A percentile compares a stretch with the other conserved stretches of the same genome.
phyloP scores from a whole-genome alignment of 345 rosid genomes.

The Hibiscus trionum region DNA sequence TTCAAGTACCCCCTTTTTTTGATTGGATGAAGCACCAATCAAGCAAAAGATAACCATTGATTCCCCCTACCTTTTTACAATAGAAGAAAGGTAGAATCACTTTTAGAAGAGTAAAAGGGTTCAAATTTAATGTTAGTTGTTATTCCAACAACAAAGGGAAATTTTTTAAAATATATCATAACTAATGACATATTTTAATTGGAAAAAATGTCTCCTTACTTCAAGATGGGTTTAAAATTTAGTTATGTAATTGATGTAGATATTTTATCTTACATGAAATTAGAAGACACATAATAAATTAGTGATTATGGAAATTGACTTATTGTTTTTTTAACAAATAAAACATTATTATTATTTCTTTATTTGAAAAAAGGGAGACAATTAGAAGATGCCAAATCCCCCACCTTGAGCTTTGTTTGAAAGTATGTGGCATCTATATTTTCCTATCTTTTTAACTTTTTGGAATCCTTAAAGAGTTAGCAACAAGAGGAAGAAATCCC shows the following conservation, averaged over 20 bases:
- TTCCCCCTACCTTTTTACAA: constrained; percentile 17
- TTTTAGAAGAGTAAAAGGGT: background rate
- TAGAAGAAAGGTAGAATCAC: constrained; percentile 19
- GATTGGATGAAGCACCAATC: constrained; percentile 31
- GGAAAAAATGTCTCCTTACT: too few species aligned
- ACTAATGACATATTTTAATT: too few species aligned
- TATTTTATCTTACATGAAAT: too few species aligned
- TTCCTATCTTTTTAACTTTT: constrained; percentile 11
- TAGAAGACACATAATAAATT: too few species aligned
- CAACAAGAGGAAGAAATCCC: constrained; percentile 26
- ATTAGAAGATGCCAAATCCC: constrained; percentile 28
- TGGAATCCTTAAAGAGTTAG: constrained; percentile 32
- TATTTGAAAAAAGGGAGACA: constrained; percentile 1
- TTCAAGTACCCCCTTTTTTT: constrained; percentile 13
- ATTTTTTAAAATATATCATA: background rate
- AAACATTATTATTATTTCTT: background rate
- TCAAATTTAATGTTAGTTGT: constrained; percentile 1
- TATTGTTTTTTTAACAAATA: background rate
- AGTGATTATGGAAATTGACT: background rate
- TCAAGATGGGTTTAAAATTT: too few species aligned
- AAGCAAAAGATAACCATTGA: constrained; percentile 32
- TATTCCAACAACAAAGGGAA: background rate
- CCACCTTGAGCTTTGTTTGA: constrained; percentile 30
- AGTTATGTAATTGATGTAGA: too few species aligned
- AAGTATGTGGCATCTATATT: constrained; percentile 23